These are phyloP conservation scores for Myriangium duriaei DNA, from an alignment of 2,329 filamentous ascomycete genomes.

Conservation along the genomic window DNA sequence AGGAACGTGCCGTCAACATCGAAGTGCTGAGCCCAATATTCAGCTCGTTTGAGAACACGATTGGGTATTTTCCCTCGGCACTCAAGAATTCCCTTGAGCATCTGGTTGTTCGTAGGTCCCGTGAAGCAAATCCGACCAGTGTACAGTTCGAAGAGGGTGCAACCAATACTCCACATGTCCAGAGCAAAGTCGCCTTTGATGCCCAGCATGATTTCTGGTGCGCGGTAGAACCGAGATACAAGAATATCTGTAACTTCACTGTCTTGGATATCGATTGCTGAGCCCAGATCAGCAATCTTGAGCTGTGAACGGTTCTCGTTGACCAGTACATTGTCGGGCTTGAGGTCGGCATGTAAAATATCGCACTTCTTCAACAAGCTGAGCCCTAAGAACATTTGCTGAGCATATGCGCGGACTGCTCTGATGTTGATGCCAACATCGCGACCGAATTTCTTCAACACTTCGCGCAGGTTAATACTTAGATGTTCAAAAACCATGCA, in stretches of 20 bases:
- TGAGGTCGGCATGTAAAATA: conserved; percentile 90
- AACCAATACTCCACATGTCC: conserved; percentile 96
- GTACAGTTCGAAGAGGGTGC: conserved; percentile 92
- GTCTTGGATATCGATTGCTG: conserved; percentile 83
- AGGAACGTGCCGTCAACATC: conserved; percentile 74
- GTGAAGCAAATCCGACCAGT: conserved; percentile 96
- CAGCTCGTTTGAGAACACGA: conserved; percentile 74
- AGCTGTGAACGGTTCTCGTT: conserved; percentile 72
- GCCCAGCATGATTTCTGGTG: conserved; percentile 93
- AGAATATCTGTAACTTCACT: conserved; percentile 90
- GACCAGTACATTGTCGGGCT: conserved; percentile 92
- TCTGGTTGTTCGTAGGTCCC: conserved; percentile 92
- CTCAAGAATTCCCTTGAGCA: conserved; percentile 94
- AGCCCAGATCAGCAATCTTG: conserved; percentile 93
- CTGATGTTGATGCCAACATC: conserved; percentile 84
- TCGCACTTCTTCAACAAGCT: conserved; percentile 82
- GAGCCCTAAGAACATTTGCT: conserved; percentile 86
- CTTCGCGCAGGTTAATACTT: conserved; percentile 80
- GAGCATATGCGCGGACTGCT: conserved; percentile 78
- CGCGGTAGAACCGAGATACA: conserved; percentile 92
- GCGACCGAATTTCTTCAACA: conserved; percentile 89
- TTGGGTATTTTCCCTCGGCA: conserved; percentile 83
- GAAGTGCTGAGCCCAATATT: conserved; percentile 66
- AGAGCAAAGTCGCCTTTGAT: conserved; percentile 90
- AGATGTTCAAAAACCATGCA: conserved; percentile 97